A percentile compares a stretch with the other conserved stretches of the same genome.
phyloP scores from a whole-genome alignment of 2,329 filamentous ascomycete genomes.

The Diplocarpon rosae region DNA sequence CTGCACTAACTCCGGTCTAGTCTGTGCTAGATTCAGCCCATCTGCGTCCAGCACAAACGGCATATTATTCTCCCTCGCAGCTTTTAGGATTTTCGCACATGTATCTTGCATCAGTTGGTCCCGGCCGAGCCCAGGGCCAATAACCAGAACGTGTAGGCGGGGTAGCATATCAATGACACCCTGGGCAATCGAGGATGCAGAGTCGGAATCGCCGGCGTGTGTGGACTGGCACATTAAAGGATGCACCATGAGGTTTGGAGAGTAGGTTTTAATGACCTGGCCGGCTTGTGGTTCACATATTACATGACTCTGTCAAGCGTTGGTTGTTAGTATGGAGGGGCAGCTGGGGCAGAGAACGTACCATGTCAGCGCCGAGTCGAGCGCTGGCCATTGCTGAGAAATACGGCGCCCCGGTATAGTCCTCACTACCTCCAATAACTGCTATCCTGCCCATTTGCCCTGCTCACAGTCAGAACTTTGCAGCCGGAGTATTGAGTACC shows the following conservation, averaged over 20 bases:
- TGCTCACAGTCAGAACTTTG: slow-evolving; percentile 1
- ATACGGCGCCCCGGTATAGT: slow-evolving; percentile 95
- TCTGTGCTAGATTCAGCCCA: slow-evolving; percentile 68
- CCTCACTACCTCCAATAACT: slow-evolving; percentile 88
- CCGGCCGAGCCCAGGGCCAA: slow-evolving; percentile 84
- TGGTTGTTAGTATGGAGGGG: neutral
- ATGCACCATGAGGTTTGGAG: slow-evolving; percentile 96
- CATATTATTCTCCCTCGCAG: slow-evolving; percentile 59
- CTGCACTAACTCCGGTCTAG: slow-evolving; percentile 61
- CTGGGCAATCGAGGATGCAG: slow-evolving; percentile 48
- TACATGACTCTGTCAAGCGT: slow-evolving; percentile 59
- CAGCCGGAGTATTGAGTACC: neutral
- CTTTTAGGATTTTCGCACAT: slow-evolving; percentile 65
- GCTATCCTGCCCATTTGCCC: slow-evolving; percentile 86
- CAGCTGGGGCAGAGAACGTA: slow-evolving; percentile 30
- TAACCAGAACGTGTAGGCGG: slow-evolving; percentile 82
- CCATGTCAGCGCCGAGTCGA: slow-evolving; percentile 81
- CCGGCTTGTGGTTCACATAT: slow-evolving; percentile 88
- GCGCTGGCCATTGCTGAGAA: slow-evolving; percentile 97
- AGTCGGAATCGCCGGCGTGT: slow-evolving; percentile 41
- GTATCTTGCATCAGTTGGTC: slow-evolving; percentile 86
- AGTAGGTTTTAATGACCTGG: slow-evolving; percentile 92
- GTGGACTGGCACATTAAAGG: slow-evolving; percentile 77
- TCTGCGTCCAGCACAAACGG: slow-evolving; percentile 90
- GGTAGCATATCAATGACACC: slow-evolving; percentile 70